These are phyloP conservation scores for Hansenula sp. DNA, from an alignment of 1,139 yeast genomes.

Conservation along the genomic window DNA sequence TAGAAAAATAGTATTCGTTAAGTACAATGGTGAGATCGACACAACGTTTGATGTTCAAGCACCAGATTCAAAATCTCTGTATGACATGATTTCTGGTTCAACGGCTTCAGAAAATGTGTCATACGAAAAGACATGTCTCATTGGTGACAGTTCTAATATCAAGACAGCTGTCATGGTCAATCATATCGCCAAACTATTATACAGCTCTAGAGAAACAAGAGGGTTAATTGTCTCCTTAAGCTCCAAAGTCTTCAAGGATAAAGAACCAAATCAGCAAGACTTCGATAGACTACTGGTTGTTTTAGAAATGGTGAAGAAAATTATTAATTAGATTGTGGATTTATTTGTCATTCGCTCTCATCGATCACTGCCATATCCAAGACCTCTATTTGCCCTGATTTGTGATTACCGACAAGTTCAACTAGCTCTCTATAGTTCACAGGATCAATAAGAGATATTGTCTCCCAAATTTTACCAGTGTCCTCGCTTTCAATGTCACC, in stretches of 20 bases:
- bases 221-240: constrained; percentile 35
- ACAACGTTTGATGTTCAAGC: constrained; percentile 30
- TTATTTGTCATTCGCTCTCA: constrained; percentile 48
- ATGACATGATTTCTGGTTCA: constrained; percentile 8
- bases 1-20: constrained; percentile 25
- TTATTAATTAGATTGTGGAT: background rate
- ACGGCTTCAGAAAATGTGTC: constrained; percentile 11
- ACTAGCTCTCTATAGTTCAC: constrained; percentile 72
- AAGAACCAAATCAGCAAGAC: constrained; percentile 11
- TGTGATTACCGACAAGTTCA: constrained; percentile 43
- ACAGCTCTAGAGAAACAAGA: constrained; percentile 18
- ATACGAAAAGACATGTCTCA: constrained; percentile 20
- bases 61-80: constrained; percentile 19
- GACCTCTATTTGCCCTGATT: constrained; percentile 70
- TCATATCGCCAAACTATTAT: constrained; percentile 30
- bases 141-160: constrained; percentile 26
- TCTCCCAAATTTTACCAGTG: constrained; percentile 47
- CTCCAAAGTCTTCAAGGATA: constrained; percentile 31
- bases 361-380: constrained; percentile 86
- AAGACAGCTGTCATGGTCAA: constrained; percentile 30
- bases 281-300: constrained; percentile 25
- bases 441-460: constrained; percentile 81
- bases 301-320: too few relatives aligned
- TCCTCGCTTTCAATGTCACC: constrained; percentile 54
- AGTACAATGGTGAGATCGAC: constrained; percentile 32